Base-by-base conservation (phyloP, 2,329 filamentous ascomycete species). In the Periglandula ipomoeae region DNA sequence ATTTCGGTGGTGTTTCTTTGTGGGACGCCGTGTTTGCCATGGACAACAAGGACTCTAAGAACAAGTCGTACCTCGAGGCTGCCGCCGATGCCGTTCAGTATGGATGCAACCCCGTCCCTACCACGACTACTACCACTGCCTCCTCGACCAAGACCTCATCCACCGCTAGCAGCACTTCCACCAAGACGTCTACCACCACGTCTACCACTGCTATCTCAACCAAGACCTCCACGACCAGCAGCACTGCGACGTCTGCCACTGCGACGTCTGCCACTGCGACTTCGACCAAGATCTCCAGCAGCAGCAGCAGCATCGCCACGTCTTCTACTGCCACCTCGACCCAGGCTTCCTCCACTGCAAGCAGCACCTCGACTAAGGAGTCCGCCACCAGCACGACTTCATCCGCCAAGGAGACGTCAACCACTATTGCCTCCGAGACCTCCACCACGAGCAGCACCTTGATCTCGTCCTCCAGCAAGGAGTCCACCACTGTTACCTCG, bases 1-100 rank as follows among this genome's bases (percentile, higher is more conserved):
- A 67, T 52, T 74, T 73, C 48, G 71, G 69, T 15, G 72, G 72
- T 55, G 58, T 74, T 43, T 72, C 71, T 41, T 56, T 75, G 19
- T 74, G 69, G 70, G 72, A 75, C 45, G 62, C 68, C 22, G 64
- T 61, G 26, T 61, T 59, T 6, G 68, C 63, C 20, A 56, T 55
- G 9, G 43, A 45, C 1, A 70, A 70, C 53, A 46, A 42, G 0
- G 69, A 69, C 52, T 13, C 55, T 4, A 52, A 60, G 17, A 65
- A 61, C 40, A 65, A 70, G 56, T 56, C 52, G 22, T 74, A 66
- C 52, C 62, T 68, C 51, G 52, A 70, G 43, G 58, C 63, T 38
- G 61, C 65, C 24, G 53, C 65, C 23, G 65, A 69, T 38, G 65
- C 66, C 9, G 59, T 73, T 42, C 48, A 59, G 50, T 65, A 65